Evolutionary conservation across 257 asterid genomes (phyloP).

Genomic region (Penstemon barbatus): DNA sequence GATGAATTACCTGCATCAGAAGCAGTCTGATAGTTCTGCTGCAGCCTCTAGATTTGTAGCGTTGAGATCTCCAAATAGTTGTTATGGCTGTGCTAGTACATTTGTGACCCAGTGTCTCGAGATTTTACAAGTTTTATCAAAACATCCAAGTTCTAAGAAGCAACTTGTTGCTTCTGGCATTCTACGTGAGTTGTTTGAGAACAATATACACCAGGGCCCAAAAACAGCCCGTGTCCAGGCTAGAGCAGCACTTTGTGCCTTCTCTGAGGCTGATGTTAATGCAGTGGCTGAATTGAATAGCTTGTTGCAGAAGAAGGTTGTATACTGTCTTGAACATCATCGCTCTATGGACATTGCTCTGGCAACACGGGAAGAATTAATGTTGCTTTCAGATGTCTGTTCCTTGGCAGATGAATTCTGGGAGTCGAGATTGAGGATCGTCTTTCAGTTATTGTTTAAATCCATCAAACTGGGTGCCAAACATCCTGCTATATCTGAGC

Average conservation of each 20-base stretch:
- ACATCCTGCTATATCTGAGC: conserved; percentile 99
- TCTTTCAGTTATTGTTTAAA: conserved; percentile 87
- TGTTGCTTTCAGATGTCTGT: conserved; percentile 90
- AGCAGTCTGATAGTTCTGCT: conserved; percentile 70
- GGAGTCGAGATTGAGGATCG: conserved; percentile 94
- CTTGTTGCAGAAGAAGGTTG: conserved; percentile 84
- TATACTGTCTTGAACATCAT: conserved; percentile 97
- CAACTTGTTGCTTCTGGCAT: conserved; percentile 95
- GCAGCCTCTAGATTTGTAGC: conserved; percentile 86
- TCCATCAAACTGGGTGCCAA: conserved; percentile 94
- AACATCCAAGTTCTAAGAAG: conserved; percentile 76
- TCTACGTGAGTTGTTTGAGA: conserved; percentile 93
- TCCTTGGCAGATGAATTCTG: conserved; percentile 96
- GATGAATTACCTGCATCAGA: conserved; percentile 92
- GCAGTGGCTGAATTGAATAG: conserved; percentile 90
- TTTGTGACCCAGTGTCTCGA: conserved; percentile 96
- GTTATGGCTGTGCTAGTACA: conserved; percentile 97
- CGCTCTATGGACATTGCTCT: conserved; percentile 95
- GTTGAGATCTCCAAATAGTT: conserved; percentile 87
- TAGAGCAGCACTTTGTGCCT: conserved; percentile 96
- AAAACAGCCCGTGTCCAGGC: conserved; percentile 98
- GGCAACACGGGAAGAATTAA: conserved; percentile 91
- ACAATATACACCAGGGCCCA: conserved; percentile 97
- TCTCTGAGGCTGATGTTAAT: conserved; percentile 86
- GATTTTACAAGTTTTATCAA: conserved; percentile 86